Evolutionary conservation across 2,329 filamentous ascomycete species (phyloP), one percentile per base, ranked within the genome.

Genomic region (Paraphoma sp.): DNA sequence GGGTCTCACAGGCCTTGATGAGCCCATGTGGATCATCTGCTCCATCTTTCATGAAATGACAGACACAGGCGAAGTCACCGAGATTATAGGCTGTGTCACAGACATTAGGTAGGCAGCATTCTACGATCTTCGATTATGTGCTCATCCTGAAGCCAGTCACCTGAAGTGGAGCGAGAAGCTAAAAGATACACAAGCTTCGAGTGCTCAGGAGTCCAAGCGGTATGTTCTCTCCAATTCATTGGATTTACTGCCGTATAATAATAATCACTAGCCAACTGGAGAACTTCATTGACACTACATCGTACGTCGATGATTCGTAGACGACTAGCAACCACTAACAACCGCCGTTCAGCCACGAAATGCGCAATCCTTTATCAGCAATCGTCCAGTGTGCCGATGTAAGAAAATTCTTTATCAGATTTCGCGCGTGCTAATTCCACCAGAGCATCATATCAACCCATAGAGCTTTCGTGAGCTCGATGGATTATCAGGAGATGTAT

Each of bases 381-480:
- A 79, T 81, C 36, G 58, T 81, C 30, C 78, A 79, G 38, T 76
- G 74, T 42, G 79, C 79, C 0, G 79, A 81, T 45, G 73, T 71
- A 3, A 70, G 48, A 28, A 69, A 73, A 47, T 46, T 70, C 18
- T 2, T 2, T n/a, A 2, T n/a, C 3, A 11, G n/a, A 53, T 54
- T 57, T 10, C 48, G 64, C 17, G 12, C 43, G 12, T n/a, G 11
- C 6, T 36, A 28, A 29, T 23, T 46, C 45, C n/a, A 36, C 4
- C 12, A 60, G 57, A 67, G 64, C 40, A 65, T 68, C n/a, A 60
- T 68, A 31, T 51, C 61, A 2, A 45, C 48, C 0, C 61, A 65
- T 23, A 56, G 51, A 10, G 42, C 31, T 5, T 59, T 66, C 11
- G 17, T 51, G 1, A 36, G 43, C 8, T 58, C 48, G 2, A 45